Evolutionary conservation across 139 green algal species (phyloP).

Genomic region (Spirogloea muscicola): DNA sequence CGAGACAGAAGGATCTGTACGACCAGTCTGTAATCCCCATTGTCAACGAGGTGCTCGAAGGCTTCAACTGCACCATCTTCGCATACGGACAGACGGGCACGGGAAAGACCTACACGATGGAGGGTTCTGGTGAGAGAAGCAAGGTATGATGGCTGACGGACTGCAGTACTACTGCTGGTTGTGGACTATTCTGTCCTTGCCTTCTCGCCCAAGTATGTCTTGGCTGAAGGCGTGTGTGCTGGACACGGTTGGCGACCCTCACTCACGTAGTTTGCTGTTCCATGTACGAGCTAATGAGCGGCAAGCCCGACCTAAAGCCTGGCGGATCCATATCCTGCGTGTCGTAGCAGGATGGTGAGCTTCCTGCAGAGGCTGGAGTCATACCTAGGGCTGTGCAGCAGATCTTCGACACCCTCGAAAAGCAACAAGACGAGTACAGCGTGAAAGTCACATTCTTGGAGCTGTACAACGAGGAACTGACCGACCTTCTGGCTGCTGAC

Average conservation of each 20-base stretch:
- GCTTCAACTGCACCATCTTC: constrained; percentile 90
- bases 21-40: constrained; percentile 78
- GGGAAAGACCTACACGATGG: constrained; percentile 97
- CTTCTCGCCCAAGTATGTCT: too few species aligned
- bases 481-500: constrained; percentile 75
- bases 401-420: constrained; percentile 87
- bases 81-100: constrained; percentile 92
- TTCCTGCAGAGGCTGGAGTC: constrained; percentile 74
- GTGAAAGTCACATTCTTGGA: constrained; percentile 87
- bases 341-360: constrained; percentile 26
- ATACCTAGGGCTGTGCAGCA: constrained; percentile 92
- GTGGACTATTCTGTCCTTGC: too few species aligned
- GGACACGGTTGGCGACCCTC: too few species aligned
- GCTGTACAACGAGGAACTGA: constrained; percentile 99
- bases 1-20: constrained; percentile 83
- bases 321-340: too few species aligned
- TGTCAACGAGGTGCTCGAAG: constrained; percentile 90
- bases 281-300: too few species aligned
- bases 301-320: too few species aligned
- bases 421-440: constrained; percentile 57
- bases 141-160: too few species aligned
- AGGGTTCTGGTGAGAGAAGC: constrained; percentile 63
- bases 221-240: too few species aligned
- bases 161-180: too few species aligned
- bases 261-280: too few species aligned